Percentiles rank a stretch among this genome's conserved stretches.
phyloP scores from a whole-genome alignment of 352 stramenopile species.

The Lagenidium giganteum region DNA sequence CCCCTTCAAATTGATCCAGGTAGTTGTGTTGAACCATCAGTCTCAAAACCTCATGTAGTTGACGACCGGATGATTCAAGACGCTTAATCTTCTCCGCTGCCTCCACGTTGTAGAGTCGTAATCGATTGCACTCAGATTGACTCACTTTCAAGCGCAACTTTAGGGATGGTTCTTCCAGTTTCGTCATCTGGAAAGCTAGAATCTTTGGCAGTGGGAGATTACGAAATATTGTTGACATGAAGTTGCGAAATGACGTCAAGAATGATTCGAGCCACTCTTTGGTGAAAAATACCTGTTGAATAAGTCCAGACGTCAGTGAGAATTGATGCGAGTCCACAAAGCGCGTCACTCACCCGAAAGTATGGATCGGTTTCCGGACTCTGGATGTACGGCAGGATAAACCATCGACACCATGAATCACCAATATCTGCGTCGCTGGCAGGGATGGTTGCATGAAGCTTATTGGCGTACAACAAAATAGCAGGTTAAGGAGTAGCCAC shows the following conservation, averaged over 20 bases:
- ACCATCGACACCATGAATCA: constrained; percentile 76
- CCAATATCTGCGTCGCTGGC: constrained; percentile 8
- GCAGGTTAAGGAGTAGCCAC: constrained; percentile 16
- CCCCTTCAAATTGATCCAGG: constrained; percentile 42
- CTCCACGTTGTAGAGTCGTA: constrained; percentile 50
- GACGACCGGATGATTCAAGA: constrained; percentile 50
- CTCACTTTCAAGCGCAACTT: constrained; percentile 64
- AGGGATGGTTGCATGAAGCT: constrained; percentile 42
- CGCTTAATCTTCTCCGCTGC: constrained; percentile 47
- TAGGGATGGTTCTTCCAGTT: constrained; percentile 62
- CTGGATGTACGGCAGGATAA: constrained; percentile 76
- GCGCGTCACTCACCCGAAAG: constrained; percentile 29
- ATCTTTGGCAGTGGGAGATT: constrained; percentile 73
- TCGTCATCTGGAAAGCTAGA: constrained; percentile 63
- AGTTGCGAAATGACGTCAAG: constrained; percentile 74
- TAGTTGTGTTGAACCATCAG: constrained; percentile 68
- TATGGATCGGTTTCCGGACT: constrained; percentile 66
- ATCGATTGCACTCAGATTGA: constrained; percentile 62
- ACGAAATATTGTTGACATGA: constrained; percentile 70
- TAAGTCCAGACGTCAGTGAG: no score
- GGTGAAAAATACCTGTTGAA: constrained; percentile 55
- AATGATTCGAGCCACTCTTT: constrained; percentile 70
- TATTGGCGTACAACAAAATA: constrained; percentile 41
- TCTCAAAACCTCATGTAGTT: constrained; percentile 53
- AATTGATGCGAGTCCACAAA: background rate